Conservation (phyloP, 2,329 filamentous ascomycete species). For the Apiospora aurea region DNA sequence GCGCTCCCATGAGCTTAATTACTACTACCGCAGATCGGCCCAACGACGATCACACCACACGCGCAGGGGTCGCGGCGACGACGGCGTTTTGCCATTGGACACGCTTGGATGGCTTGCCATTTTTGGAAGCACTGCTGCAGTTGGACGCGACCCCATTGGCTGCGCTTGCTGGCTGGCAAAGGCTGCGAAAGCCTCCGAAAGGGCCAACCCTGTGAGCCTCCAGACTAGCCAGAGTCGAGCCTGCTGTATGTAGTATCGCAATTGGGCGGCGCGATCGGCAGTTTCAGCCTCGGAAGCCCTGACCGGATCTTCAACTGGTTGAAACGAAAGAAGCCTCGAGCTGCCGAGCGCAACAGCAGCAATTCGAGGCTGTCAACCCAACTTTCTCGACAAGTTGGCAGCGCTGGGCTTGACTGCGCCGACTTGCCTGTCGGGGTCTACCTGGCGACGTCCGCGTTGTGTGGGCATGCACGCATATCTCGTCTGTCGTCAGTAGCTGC, state of each 20-base stretch:
- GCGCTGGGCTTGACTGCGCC: background rate
- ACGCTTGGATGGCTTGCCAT: background rate
- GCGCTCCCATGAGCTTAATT: slow-evolving; percentile 19
- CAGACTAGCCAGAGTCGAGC: no score
- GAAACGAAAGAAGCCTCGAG: slow-evolving; percentile 10
- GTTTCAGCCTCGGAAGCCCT: slow-evolving; percentile 17
- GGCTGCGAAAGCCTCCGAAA: background rate
- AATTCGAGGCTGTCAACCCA: background rate
- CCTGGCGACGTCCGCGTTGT: background rate
- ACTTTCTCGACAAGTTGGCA: no score
- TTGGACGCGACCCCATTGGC: background rate
- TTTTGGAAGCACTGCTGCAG: background rate
- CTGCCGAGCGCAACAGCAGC: background rate
- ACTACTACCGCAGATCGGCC: slow-evolving; percentile 6
- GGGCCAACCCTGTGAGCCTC: background rate
- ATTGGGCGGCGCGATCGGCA: slow-evolving; percentile 3
- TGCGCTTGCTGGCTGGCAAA: background rate
- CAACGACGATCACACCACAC: slow-evolving; percentile 3
- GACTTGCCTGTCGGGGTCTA: background rate
- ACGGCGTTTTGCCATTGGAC: slow-evolving; percentile 4
- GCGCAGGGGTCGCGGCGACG: background rate
- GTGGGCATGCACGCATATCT: background rate
- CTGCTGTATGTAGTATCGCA: background rate
- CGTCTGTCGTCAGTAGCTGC: background rate
- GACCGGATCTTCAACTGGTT: background rate